Base-by-base conservation (phyloP, 2,329 filamentous ascomycete genomes). In the Diplodia mutila region DNA sequence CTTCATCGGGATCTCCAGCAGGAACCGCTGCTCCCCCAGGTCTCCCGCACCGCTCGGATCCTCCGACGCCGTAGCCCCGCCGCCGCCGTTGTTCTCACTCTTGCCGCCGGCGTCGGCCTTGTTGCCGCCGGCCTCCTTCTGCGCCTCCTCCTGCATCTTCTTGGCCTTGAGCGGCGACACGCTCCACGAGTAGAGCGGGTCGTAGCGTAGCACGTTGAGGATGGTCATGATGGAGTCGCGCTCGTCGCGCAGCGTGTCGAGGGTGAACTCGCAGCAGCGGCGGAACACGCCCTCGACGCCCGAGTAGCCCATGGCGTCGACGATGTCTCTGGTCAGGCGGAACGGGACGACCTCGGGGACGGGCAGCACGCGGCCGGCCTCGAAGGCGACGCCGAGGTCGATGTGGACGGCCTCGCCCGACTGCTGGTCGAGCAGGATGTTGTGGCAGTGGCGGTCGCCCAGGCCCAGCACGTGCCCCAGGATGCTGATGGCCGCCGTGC, bases 221-320 rank as follows among this genome's bases (percentile, higher is more conserved):
- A 99, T 93, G 0, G 95, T 98, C 94, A 97, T 98, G 81, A 99
- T 99, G 53, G 91, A 94, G 77, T 97, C 96, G 14, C 92, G 92
- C 77, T 99, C 95, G 73, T 97, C 91, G n/a, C 95, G 90, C 42
- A 99, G 83, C 1, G 96, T 94, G 70, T 97, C 93, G 37, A 99
- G 87, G 0, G 94, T 98, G 77, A 98, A 98, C 77, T 99, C 96
- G 78, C 95, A 99, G 80, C 94, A 98, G n/a, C 96, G 89, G 8
- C 95, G 88, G 82, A 98, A 99, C 0, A 98, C 93, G 3, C 95
- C 95, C 78, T 99, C 96, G 0, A 94, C 97, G 74, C 92, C 93
- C 2, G 92, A 96, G 72, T 97, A 91, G 32, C 95, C 95, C 92
- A 99, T 97, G 29, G 93, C 96, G 75, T 99, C 96, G 5, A 98